Base-by-base conservation (phyloP, 208 protist species). In the Leishmania major region DNA sequence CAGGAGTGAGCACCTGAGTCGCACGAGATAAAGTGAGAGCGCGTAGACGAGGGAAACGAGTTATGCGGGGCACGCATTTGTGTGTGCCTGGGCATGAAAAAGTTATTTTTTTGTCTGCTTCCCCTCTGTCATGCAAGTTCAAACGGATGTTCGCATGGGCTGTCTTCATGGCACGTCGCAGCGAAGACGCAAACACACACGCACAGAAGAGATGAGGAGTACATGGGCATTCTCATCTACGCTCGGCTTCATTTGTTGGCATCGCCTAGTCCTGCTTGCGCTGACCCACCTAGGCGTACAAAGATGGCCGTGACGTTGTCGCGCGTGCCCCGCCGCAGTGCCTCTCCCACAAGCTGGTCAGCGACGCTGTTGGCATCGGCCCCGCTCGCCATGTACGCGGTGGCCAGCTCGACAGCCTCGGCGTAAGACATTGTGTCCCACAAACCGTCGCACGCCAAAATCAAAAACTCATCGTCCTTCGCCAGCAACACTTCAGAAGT, bases 381-480 rank as follows among this genome's bases (percentile, higher is more conserved):
- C 19, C 88, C 90, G 8, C 57, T 76, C 13, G 74, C 79, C 78
- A 90, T 71, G 79, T 76, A 67, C 57, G 88, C 67, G 67, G 81
- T 79, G 69, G 90, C 95, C 64, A 94, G 87, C 49, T 96, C 85
- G 28, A 96, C 87, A 35, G 95, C 97, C 75, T 95, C 90, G 49
- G 91, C 89, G 80, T 98, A 95, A 8, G 90, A 91, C 81, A 98
- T 93, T 10, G 93, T 93, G 80, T 98, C 96, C 94, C 95, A 98
- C 76, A 98, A 82, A 11, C 96, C 96, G 78, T 98, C 96, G 80
- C 95, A 98, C 17, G 90, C 96, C 80, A 98, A 87, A 60, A 98
- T 84, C 19, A 98, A 64, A 85, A 98, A 98, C 53, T 91, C 87
- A 77, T 98, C 94, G 37, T 93, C 85, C 13, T 84, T 71, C 17